Conservation (phyloP, 768 basidiomycete species). For the Boletus eberwhitei region DNA sequence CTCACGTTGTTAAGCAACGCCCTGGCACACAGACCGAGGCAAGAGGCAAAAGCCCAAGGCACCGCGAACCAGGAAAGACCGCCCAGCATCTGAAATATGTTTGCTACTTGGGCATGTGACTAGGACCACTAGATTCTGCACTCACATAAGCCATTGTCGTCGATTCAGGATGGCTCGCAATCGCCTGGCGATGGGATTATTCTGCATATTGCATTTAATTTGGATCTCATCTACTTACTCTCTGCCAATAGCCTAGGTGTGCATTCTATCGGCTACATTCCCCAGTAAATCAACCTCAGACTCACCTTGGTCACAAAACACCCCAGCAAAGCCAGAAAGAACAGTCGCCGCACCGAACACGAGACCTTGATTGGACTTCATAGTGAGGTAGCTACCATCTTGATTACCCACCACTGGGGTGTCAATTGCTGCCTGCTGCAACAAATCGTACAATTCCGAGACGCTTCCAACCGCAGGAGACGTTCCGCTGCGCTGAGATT, state of each 20-base stretch:
- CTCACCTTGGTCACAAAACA: slow-evolving; percentile 50
- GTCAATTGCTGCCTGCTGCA: slow-evolving; percentile 43
- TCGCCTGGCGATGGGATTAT: slow-evolving; percentile 34
- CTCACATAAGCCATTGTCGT: slow-evolving; percentile 52
- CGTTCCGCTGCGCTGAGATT: slow-evolving; percentile 30
- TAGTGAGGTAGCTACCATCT: slow-evolving; percentile 52
- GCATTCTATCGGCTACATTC: neutral
- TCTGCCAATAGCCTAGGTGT: slow-evolving; percentile 49
- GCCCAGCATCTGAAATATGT: slow-evolving; percentile 44
- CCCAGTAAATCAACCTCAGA: neutral
- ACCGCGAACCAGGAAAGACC: slow-evolving; percentile 57
- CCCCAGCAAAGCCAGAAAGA: slow-evolving; percentile 42
- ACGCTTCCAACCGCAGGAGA: slow-evolving; percentile 39
- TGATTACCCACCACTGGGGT: slow-evolving; percentile 48
- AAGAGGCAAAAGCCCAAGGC: slow-evolving; percentile 49
- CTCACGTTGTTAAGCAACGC: slow-evolving; percentile 34
- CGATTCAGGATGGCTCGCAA: slow-evolving; percentile 47
- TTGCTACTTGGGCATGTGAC: neutral
- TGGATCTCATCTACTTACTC: slow-evolving; percentile 24
- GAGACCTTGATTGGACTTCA: slow-evolving; percentile 49
- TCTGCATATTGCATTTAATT: neutral
- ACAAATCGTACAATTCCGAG: slow-evolving; percentile 43
- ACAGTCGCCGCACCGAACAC: slow-evolving; percentile 41
- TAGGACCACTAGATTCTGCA: neutral
- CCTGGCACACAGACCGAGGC: slow-evolving; percentile 42